phyloP scores from a whole-genome alignment of 495 filamentous ascomycete genomes.

The Daldinia bambusicola region DNA sequence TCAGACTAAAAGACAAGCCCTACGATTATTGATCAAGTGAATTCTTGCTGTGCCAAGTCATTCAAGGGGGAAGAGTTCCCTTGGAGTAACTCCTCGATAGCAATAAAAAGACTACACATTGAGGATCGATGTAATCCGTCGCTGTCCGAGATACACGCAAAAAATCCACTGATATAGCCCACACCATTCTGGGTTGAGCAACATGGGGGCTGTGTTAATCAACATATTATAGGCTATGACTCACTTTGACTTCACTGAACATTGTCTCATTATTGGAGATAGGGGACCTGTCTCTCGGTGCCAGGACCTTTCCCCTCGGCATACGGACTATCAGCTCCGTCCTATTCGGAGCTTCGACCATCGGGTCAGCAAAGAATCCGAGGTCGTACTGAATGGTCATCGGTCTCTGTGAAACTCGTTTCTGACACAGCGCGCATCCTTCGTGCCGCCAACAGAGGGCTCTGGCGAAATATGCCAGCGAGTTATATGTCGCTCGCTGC shows the following conservation, averaged over 20 bases:
- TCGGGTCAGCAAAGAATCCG: conserved; percentile 23
- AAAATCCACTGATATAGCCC: conserved; percentile 9
- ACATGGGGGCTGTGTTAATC: neutral
- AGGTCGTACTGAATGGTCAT: conserved; percentile 11
- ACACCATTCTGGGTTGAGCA: conserved; percentile 4
- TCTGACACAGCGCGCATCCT: conserved; percentile 3
- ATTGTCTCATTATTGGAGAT: conserved; percentile 3
- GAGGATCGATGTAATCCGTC: conserved; percentile 8
- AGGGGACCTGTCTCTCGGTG: conserved; percentile 7
- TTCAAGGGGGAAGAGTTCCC: neutral
- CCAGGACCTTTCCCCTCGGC: conserved; percentile 11
- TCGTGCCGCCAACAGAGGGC: neutral
- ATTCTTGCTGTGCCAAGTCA: conserved; percentile 17
- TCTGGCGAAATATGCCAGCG: conserved; percentile 1
- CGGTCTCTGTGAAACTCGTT: conserved; percentile 12
- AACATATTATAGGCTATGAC: conserved; percentile 17
- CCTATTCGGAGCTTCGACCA: conserved; percentile 14
- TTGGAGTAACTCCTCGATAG: conserved; percentile 16
- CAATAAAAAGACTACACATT: conserved; percentile 17
- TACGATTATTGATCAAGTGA: conserved; percentile 12
- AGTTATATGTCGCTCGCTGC: conserved; percentile 15
- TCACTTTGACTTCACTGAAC: conserved; percentile 20
- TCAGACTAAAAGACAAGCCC: conserved; percentile 11
- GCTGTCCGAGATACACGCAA: conserved; percentile 17
- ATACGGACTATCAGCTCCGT: conserved; percentile 19